A percentile compares a stretch with the other conserved stretches of the same genome.
phyloP scores from a whole-genome alignment of 2,329 filamentous ascomycete species.

The Alternaria novae-zelandiae region DNA sequence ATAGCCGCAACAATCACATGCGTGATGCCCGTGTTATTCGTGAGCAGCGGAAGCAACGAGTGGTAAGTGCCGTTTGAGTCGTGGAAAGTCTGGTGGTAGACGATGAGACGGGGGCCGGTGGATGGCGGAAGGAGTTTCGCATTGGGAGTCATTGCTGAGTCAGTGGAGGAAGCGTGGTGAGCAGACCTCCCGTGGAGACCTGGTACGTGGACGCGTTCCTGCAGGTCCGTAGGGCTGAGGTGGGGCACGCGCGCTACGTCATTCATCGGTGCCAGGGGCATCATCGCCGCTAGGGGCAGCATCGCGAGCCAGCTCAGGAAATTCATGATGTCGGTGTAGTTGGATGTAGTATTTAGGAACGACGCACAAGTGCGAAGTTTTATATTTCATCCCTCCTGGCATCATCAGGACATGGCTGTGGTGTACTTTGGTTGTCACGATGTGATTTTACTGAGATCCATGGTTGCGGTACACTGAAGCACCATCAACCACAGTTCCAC shows the following conservation, averaged over 20 bases:
- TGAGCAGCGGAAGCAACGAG: constrained; percentile 67
- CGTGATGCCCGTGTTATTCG: constrained; percentile 68
- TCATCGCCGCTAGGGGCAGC: constrained; percentile 15
- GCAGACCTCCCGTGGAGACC: neutral
- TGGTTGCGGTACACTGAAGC: neutral
- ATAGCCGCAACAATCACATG: constrained; percentile 88
- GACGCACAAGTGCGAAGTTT: neutral
- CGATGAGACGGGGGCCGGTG: constrained; percentile 54
- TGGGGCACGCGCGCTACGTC: constrained; percentile 32
- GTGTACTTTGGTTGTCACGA: neutral
- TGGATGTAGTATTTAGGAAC: neutral
- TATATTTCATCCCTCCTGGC: neutral
- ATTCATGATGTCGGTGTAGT: neutral
- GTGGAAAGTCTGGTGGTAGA: constrained; percentile 72
- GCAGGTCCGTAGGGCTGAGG: constrained; percentile 36
- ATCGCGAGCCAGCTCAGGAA: neutral
- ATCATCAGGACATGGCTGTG: neutral
- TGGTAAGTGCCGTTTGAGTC: constrained; percentile 61
- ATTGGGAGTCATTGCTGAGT: constrained; percentile 35
- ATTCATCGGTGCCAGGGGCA: constrained; percentile 8
- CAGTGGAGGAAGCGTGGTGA: neutral
- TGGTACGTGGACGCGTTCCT: constrained; percentile 18
- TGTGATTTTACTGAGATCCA: neutral
- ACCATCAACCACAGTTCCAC: neutral
- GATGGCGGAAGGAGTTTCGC: constrained; percentile 44